A percentile compares a stretch with the other conserved stretches of the same genome.
phyloP scores from a whole-genome alignment of 2,329 filamentous ascomycete genomes.

The Epichloe sylvatica region DNA sequence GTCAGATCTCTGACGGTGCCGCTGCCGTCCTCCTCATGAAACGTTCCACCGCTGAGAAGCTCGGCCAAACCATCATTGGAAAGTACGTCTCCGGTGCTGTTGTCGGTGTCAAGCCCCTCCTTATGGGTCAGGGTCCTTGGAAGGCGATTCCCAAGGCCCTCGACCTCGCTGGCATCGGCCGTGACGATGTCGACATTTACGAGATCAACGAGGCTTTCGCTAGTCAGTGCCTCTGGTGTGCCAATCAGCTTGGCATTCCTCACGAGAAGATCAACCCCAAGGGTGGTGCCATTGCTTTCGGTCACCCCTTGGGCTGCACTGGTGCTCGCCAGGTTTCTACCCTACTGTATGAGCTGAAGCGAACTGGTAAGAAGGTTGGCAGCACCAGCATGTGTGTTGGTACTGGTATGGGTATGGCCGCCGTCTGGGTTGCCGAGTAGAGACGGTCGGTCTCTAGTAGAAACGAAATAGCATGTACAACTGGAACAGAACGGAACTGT shows the following conservation, averaged over 20 bases:
- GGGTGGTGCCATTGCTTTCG: constrained; percentile 90
- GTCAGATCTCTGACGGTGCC: constrained; percentile 89
- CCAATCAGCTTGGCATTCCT: constrained; percentile 73
- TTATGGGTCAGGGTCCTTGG: constrained; percentile 94
- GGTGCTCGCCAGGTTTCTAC: constrained; percentile 90
- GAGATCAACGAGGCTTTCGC: constrained; percentile 99
- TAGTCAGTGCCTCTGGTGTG: constrained; percentile 85
- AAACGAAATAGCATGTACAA: constrained; percentile 1
- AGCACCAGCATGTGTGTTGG: constrained; percentile 94
- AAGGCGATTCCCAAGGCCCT: constrained; percentile 90
- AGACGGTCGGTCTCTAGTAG: background rate
- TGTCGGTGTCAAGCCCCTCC: constrained; percentile 77
- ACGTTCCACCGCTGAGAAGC: constrained; percentile 73
- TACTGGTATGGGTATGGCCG: constrained; percentile 96
- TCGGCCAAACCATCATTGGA: constrained; percentile 79
- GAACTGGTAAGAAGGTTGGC: constrained; percentile 72
- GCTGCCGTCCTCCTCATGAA: constrained; percentile 94
- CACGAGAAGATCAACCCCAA: constrained; percentile 89
- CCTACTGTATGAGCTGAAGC: constrained; percentile 74
- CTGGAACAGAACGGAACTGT: background rate
- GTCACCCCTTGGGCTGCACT: constrained; percentile 88
- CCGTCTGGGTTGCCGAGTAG: constrained; percentile 90
- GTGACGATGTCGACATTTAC: constrained; percentile 88
- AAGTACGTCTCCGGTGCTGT: constrained; percentile 81
- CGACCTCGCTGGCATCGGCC: constrained; percentile 70